Base-by-base conservation (phyloP, 805 yeast species). In the Wickerhamiella hasegawae region DNA sequence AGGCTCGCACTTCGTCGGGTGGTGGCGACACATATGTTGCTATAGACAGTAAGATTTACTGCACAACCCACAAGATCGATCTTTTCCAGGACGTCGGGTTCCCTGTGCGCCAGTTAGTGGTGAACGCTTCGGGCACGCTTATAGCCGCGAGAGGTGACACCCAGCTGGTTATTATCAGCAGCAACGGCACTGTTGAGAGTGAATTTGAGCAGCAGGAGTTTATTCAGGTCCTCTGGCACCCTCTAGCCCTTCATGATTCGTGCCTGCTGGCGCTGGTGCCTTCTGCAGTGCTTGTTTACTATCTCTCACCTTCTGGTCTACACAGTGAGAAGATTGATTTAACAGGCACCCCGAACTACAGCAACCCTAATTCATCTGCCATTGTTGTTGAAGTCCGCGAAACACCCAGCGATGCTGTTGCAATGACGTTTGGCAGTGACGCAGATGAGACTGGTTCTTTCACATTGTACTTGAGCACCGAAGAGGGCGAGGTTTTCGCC, bases 401-500 rank as follows among this genome's bases (percentile, higher is more conserved):
- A 16, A 40, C 38, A 1, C 24, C 38, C 8, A 45, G 41, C 9
- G 50, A 44, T 14, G 47, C 57, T 33, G 58, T 63, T 28, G 55
- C 73, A 18, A 55, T 66, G 42, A 35, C 58, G 33, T 59, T 73
- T 55, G 72, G 76, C 30, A 52, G 71, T 2, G 35, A 32, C 2
- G 49, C 43, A 2, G 51, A 48, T 1, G 44, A 47, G 1, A 42
- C 52, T 15, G 76, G 75, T 10, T 61, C 63, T 3, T 45, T 76
- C 34, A 65, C 79, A 0, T 53, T 78, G 16, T 72, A 67, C 45
- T 48, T 75, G 6, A 45, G 72, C 35, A 65, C 66, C 8, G 48
- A 55, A 8, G 77, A 71, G 35, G 73, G 76, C 11, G 80, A 77
- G 42, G 40, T 79, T 1, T 75, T 65, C 45, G 58, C 67, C 1